phyloP scores from a whole-genome alignment of 306 rosid genomes.

The Vachellia pachyceras region DNA sequence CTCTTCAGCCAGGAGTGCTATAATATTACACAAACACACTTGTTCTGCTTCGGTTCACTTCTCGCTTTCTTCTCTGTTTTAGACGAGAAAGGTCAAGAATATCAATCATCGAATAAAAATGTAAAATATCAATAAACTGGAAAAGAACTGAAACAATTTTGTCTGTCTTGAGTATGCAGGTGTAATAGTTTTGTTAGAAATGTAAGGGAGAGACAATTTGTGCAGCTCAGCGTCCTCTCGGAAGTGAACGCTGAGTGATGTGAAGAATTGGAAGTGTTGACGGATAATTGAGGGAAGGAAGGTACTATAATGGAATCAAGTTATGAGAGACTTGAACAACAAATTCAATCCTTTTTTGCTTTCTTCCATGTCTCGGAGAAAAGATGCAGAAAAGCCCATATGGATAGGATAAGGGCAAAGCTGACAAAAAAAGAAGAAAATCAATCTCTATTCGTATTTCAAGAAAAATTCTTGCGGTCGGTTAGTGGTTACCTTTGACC shows the following conservation, averaged over 20 bases:
- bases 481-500: not conserved
- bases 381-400: not conserved
- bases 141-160: conserved; percentile 13
- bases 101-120: not conserved
- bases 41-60: conserved; percentile 53
- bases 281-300: not conserved
- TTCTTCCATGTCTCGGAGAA: conserved; percentile 10
- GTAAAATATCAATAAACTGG: not conserved
- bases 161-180: not conserved
- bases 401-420: not conserved
- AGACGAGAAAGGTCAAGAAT: conserved; percentile 25
- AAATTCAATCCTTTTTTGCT: conserved; percentile 18
- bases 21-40: conserved; percentile 79
- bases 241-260: not conserved
- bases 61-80: conserved; percentile 77
- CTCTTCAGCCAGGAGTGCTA: conserved; percentile 44
- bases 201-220: not conserved
- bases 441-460: not conserved
- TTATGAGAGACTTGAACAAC: conserved; percentile 13
- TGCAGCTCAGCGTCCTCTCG: not conserved
- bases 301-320: not conserved
- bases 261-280: not conserved
- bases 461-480: not conserved
- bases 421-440: not conserved
- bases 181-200: not conserved